Conservation (phyloP, 2,329 filamentous ascomycete species). For the Beauveria sp. region DNA sequence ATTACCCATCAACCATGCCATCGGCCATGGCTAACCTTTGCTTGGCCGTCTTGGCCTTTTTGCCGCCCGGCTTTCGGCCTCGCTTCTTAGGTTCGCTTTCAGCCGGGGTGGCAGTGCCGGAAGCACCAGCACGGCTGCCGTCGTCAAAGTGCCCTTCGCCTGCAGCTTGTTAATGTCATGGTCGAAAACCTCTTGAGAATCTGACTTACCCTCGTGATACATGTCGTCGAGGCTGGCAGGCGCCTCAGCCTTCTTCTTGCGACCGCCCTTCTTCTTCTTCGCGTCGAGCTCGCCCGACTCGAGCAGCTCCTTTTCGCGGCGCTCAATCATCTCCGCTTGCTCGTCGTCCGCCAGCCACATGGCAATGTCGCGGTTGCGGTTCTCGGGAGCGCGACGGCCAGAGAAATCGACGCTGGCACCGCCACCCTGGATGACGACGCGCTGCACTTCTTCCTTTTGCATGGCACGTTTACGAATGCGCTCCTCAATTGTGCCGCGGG, state of each 20-base stretch:
- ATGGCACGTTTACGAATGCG: slow-evolving; percentile 93
- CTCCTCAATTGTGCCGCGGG: slow-evolving; percentile 92
- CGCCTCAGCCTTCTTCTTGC: slow-evolving; percentile 46
- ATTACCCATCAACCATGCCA: slow-evolving; percentile 33
- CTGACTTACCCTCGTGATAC: slow-evolving; percentile 90
- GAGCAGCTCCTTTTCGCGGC: slow-evolving; percentile 79
- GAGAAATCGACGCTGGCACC: slow-evolving; percentile 94
- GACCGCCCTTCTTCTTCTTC: slow-evolving; percentile 53
- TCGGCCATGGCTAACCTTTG: slow-evolving; percentile 62
- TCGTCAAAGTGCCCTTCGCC: slow-evolving; percentile 97
- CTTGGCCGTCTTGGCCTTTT: slow-evolving; percentile 60
- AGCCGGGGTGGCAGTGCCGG: slow-evolving; percentile 77
- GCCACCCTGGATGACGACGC: slow-evolving; percentile 89
- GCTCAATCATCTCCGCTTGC: slow-evolving; percentile 87
- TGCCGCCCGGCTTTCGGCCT: slow-evolving; percentile 50
- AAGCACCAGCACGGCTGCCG: slow-evolving; percentile 58
- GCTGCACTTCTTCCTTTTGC: slow-evolving; percentile 98
- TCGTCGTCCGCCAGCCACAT: slow-evolving; percentile 99
- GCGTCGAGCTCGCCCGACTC: slow-evolving; percentile 63
- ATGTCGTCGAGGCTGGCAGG: slow-evolving; percentile 80
- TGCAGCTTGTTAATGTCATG: slow-evolving; percentile 32
- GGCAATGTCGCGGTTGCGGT: slow-evolving; percentile 94
- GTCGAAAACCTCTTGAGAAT: not conserved
- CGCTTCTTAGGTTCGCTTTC: slow-evolving; percentile 43
- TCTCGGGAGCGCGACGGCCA: slow-evolving; percentile 77